phyloP scores from a whole-genome alignment of 1,139 yeast genomes.

The Yamadazyma mexicana region DNA sequence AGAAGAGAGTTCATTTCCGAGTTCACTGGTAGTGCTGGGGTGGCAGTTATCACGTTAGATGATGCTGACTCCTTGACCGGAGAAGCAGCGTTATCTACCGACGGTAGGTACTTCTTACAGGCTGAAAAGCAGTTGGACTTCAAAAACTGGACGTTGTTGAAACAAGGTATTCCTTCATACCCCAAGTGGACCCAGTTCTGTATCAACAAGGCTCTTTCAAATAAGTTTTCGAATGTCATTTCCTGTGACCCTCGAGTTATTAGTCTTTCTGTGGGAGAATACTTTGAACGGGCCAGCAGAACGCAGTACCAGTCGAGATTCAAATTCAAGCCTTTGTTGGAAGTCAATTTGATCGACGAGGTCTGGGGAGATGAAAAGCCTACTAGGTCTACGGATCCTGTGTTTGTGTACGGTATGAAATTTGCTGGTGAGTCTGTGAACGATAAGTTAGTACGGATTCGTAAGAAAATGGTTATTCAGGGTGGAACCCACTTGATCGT shows the following conservation, averaged over 20 bases:
- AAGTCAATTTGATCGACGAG: slow-evolving; percentile 36
- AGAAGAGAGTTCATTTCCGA: slow-evolving; percentile 53
- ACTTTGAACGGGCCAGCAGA: slow-evolving; percentile 25
- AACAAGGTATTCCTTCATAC: slow-evolving; percentile 37
- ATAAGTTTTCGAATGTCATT: slow-evolving; percentile 35
- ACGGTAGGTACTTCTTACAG: slow-evolving; percentile 55
- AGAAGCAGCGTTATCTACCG: slow-evolving; percentile 53
- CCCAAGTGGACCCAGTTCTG: slow-evolving; percentile 42
- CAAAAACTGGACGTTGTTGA: slow-evolving; percentile 36
- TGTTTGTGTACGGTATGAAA: slow-evolving; percentile 38
- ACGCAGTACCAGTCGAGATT: slow-evolving; percentile 21
- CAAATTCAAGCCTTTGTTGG: slow-evolving; percentile 32
- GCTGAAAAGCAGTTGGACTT: slow-evolving; percentile 43
- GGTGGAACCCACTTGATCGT: slow-evolving; percentile 34
- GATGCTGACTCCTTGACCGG: slow-evolving; percentile 30
- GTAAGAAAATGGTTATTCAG: slow-evolving; percentile 22
- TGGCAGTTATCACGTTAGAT: slow-evolving; percentile 49
- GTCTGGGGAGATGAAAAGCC: slow-evolving; percentile 47
- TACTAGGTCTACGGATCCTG: slow-evolving; percentile 32
- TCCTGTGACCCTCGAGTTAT: slow-evolving; percentile 43
- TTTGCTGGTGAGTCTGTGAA: slow-evolving; percentile 46
- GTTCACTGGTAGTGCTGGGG: slow-evolving; percentile 60
- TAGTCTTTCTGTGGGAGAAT: slow-evolving; percentile 35
- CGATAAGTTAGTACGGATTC: slow-evolving; percentile 30
- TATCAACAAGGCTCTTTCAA: slow-evolving; percentile 32